A percentile compares a stretch with the other conserved stretches of the same genome.
Conservation (phyloP, 768 basidiomycete species). For the Leccinum imitatum region DNA sequence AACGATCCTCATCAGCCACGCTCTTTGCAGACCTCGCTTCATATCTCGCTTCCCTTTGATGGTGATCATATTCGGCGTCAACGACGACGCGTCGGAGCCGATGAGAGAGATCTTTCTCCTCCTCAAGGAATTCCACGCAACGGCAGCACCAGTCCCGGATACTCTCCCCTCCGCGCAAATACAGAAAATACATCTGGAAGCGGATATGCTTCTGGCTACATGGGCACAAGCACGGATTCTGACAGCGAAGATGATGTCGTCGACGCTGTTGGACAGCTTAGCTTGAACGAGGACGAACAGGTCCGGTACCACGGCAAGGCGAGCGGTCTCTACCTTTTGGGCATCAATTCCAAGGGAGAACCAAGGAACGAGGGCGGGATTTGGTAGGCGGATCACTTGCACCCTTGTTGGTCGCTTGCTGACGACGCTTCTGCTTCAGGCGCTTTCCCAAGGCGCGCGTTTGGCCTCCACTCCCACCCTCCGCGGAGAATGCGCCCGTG, state of each 20-base stretch:
- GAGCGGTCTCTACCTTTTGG: conserved; percentile 75
- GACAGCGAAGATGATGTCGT: conserved; percentile 48
- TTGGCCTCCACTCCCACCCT: conserved; percentile 64
- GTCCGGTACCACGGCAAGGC: conserved; percentile 86
- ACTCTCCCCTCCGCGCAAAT: conserved; percentile 17
- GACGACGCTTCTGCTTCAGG: conserved; percentile 39
- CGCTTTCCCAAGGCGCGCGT: conserved; percentile 87
- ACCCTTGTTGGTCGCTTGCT: conserved; percentile 13
- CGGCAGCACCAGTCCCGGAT: conserved; percentile 19
- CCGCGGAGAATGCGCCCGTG: conserved; percentile 26
- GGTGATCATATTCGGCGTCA: conserved; percentile 44
- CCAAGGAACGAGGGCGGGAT: conserved; percentile 73
- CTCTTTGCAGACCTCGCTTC: conserved; percentile 15
- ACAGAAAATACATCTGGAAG: conserved; percentile 14
- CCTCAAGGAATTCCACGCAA: conserved; percentile 11
- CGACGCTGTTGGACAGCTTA: conserved; percentile 81
- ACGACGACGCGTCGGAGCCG: conserved; percentile 44
- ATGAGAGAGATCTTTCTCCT: conserved; percentile 11
- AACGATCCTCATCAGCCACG: conserved; percentile 14
- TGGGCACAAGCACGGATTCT: conserved; percentile 33
- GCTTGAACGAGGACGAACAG: conserved; percentile 83
- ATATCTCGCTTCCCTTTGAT: conserved; percentile 9
- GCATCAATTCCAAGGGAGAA: conserved; percentile 58
- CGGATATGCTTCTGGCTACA: conserved; percentile 26
- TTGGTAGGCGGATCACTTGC: conserved; percentile 47